Percentiles rank a stretch among this genome's conserved stretches.
Conservation (phyloP, 805 yeast genomes). For the Candida khao-thaluensis region DNA sequence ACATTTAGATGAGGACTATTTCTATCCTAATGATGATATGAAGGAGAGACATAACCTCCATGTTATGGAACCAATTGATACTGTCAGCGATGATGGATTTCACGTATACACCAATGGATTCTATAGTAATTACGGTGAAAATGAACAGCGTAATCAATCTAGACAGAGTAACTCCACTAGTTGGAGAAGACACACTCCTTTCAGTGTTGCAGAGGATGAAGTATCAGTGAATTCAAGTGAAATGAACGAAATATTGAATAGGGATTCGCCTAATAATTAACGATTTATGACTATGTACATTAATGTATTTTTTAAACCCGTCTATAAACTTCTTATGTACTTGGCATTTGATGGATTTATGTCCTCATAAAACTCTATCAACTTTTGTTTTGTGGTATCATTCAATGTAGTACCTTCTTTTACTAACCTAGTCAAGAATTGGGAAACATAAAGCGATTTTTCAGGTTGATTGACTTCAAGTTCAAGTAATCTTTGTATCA, state of each 20-base stretch:
- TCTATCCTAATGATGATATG: slow-evolving; percentile 36
- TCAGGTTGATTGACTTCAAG: background rate
- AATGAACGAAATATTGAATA: slow-evolving; percentile 9
- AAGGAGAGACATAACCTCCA: slow-evolving; percentile 22
- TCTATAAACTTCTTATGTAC: slow-evolving; percentile 4
- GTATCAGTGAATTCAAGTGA: slow-evolving; percentile 15
- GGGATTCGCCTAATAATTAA: too few species aligned
- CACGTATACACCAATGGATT: slow-evolving; percentile 44
- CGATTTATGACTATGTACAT: slow-evolving; percentile 11
- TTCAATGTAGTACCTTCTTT: slow-evolving; percentile 6
- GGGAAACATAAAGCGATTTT: slow-evolving; percentile 21
- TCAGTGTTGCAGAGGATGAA: slow-evolving; percentile 15
- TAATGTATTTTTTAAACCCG: too few species aligned
- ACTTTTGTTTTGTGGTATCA: background rate
- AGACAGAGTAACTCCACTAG: slow-evolving; percentile 15
- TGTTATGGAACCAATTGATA: slow-evolving; percentile 17
- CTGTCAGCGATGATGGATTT: slow-evolving; percentile 44
- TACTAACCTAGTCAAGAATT: slow-evolving; percentile 18
- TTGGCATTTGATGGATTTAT: slow-evolving; percentile 1
- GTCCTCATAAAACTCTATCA: slow-evolving; percentile 1
- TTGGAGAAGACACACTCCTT: slow-evolving; percentile 20
- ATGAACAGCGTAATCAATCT: slow-evolving; percentile 16
- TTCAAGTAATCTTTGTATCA: slow-evolving; percentile 21
- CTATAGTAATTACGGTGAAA: slow-evolving; percentile 25
- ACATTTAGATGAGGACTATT: slow-evolving; percentile 32